Conservation (phyloP, 2,329 filamentous ascomycete genomes). For the Dactylellina cionopaga region DNA sequence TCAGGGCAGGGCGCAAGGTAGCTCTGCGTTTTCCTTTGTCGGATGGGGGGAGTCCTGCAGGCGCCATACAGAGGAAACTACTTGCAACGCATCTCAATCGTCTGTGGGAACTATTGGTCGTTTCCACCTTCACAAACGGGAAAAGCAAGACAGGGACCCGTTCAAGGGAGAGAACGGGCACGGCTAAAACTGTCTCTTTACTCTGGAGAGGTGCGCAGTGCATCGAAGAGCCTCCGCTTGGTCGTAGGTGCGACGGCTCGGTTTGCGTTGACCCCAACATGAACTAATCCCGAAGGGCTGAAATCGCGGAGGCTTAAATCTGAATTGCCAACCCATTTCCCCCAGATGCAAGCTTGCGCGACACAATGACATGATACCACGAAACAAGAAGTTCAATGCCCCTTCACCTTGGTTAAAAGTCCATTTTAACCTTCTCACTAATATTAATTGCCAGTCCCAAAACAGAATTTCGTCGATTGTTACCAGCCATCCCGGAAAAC, state of each 20-base stretch:
- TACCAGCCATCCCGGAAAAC: neutral
- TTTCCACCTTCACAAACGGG: constrained; percentile 6
- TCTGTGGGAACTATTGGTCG: too few relatives aligned
- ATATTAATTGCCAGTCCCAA: neutral
- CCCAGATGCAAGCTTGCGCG: constrained; percentile 17
- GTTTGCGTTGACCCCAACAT: constrained; percentile 2
- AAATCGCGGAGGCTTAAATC: constrained; percentile 21
- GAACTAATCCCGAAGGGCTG: constrained; percentile 22
- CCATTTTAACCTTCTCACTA: too few relatives aligned
- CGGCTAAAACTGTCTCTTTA: constrained; percentile 24
- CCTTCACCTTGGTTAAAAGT: constrained; percentile 6
- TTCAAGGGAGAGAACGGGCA: neutral
- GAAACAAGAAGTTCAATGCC: neutral
- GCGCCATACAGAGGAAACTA: constrained; percentile 22
- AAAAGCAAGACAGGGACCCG: constrained; percentile 1
- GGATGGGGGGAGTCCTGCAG: constrained; percentile 15
- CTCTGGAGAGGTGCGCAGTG: constrained; percentile 1
- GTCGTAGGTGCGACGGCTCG: constrained; percentile 24
- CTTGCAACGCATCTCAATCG: too few relatives aligned
- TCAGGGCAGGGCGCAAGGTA: constrained; percentile 8
- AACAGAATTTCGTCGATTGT: constrained; percentile 3
- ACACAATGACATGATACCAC: neutral
- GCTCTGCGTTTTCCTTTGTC: constrained; percentile 13
- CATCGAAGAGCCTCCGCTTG: neutral
- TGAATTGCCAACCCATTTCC: too few relatives aligned